Conservation (phyloP, 2,329 filamentous ascomycete species). For the Aspergillus ibericus region DNA sequence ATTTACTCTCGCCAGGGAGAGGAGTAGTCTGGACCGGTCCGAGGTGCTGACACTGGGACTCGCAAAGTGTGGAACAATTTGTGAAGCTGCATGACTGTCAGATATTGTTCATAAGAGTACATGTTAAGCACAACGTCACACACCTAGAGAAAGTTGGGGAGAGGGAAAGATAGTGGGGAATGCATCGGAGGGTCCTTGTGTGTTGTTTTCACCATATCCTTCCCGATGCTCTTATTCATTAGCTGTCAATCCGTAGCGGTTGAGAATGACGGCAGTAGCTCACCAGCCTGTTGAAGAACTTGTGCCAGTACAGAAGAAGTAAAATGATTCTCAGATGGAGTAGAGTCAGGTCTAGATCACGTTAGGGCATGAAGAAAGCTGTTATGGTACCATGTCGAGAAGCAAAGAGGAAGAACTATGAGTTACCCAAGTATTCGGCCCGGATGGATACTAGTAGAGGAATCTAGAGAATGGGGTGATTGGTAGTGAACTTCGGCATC, state of each 20-base stretch:
- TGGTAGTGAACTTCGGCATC: too few species aligned
- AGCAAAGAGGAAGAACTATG: too few species aligned
- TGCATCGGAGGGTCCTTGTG: not conserved
- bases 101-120: not conserved
- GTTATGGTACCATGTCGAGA: too few species aligned
- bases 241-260: too few species aligned
- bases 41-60: not conserved
- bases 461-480: too few species aligned
- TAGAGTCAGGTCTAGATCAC: not conserved
- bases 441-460: too few species aligned
- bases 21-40: not conserved
- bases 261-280: not conserved
- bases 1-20: not conserved
- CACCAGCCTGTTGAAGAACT: not conserved
- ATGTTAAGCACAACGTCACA: not conserved
- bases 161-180: conserved; percentile 1
- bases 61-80: not conserved
- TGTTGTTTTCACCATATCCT: not conserved
- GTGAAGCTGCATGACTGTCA: not conserved
- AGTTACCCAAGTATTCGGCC: too few species aligned
- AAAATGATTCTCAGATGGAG: not conserved
- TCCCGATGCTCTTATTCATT: not conserved
- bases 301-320: not conserved
- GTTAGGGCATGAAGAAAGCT: conserved; percentile 25
- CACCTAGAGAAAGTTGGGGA: not conserved